Percentiles rank a stretch among this genome's conserved stretches.
Conservation (phyloP, 495 filamentous ascomycete species). For the Podospora bellae-mahoneyi region DNA sequence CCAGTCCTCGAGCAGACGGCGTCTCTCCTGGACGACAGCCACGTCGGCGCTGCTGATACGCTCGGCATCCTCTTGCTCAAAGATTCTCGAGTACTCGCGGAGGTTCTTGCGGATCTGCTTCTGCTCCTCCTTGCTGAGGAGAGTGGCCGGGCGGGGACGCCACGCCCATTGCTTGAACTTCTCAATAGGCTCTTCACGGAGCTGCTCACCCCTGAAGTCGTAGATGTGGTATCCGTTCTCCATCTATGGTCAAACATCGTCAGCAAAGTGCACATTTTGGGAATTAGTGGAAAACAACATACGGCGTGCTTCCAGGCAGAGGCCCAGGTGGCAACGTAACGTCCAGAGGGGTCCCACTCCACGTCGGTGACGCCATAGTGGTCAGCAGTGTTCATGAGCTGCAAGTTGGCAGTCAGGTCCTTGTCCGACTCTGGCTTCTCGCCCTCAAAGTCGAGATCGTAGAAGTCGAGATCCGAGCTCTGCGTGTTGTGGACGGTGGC, state of each 20-base stretch:
- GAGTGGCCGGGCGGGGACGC: constrained; percentile 85
- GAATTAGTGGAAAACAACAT: constrained; percentile 38
- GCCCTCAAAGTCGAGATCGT: constrained; percentile 94
- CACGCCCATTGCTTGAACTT: constrained; percentile 97
- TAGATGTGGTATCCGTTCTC: constrained; percentile 98
- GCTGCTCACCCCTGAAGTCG: constrained; percentile 86
- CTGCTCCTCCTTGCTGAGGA: constrained; percentile 91
- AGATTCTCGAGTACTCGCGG: constrained; percentile 88
- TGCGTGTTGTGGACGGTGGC: constrained; percentile 89
- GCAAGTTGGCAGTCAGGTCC: constrained; percentile 89
- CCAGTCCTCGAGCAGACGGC: constrained; percentile 86
- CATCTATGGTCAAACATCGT: constrained; percentile 66
- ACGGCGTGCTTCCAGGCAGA: constrained; percentile 93
- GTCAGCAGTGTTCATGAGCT: constrained; percentile 86
- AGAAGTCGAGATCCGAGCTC: constrained; percentile 95
- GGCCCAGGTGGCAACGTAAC: constrained; percentile 88
- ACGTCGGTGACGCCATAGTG: constrained; percentile 98
- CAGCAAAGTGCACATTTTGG: constrained; percentile 3
- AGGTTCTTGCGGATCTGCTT: constrained; percentile 98
- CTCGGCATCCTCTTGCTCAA: constrained; percentile 91
- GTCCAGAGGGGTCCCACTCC: constrained; percentile 95
- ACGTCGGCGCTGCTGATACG: constrained; percentile 89
- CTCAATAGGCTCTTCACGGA: constrained; percentile 89
- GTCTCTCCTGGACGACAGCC: constrained; percentile 83
- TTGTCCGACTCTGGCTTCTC: constrained; percentile 90